Conservation (phyloP, 768 basidiomycete species). For the Lactarius deliciosus region DNA sequence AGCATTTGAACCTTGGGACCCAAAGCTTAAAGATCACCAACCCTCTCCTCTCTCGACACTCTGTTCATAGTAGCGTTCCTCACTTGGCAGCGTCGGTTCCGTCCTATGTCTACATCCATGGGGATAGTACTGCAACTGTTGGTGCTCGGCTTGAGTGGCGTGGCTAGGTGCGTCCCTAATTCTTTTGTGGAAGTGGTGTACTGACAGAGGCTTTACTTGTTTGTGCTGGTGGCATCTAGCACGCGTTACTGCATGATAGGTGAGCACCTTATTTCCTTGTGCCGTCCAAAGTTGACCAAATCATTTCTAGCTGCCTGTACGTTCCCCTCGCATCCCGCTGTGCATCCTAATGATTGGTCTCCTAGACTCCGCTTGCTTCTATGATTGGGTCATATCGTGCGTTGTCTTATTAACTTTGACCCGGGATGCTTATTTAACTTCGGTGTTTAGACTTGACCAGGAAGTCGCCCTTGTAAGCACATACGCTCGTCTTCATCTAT, state of each 20-base stretch:
- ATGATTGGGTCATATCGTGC: slow-evolving; percentile 30
- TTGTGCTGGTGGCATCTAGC: slow-evolving; percentile 4
- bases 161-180: neutral
- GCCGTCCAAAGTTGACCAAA: neutral
- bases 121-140: too few species aligned
- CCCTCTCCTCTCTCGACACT: too few species aligned
- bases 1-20: too few species aligned
- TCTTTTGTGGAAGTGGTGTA: neutral
- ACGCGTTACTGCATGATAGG: slow-evolving; percentile 17
- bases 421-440: neutral
- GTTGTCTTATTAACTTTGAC: slow-evolving; percentile 3
- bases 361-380: slow-evolving; percentile 26
- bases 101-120: too few species aligned
- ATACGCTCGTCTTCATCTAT: too few species aligned
- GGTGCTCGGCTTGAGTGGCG: too few species aligned
- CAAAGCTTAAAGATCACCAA: too few species aligned
- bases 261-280: neutral
- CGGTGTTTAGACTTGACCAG: slow-evolving; percentile 19
- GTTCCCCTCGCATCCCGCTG: neutral
- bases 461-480: slow-evolving; percentile 19
- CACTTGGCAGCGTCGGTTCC: too few species aligned
- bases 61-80: too few species aligned
- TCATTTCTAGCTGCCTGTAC: slow-evolving; percentile 14
- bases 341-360: neutral
- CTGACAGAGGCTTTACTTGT: neutral